These are phyloP conservation scores for Fusarium cyanostomum DNA, from an alignment of 2,329 filamentous ascomycete genomes.

Conservation along the genomic window DNA sequence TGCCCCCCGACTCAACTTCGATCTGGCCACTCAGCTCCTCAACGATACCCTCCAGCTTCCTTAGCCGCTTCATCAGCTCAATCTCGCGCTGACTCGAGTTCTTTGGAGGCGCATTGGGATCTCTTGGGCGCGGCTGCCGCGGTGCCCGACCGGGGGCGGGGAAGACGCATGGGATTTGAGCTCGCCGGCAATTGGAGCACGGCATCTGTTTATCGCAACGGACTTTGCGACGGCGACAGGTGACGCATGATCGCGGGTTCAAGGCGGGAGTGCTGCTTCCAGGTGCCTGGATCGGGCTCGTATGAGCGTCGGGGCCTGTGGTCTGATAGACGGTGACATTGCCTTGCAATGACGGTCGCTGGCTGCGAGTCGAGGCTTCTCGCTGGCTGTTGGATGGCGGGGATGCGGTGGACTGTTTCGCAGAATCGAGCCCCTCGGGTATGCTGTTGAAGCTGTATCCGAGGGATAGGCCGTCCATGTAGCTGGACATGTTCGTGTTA, in stretches of 20 bases:
- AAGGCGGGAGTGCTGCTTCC: slow-evolving; percentile 49
- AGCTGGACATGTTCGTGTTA: slow-evolving; percentile 36
- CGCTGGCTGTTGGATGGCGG: slow-evolving; percentile 39
- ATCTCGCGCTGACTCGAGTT: slow-evolving; percentile 69
- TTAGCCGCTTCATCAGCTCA: slow-evolving; percentile 76
- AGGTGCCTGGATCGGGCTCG: slow-evolving; percentile 48
- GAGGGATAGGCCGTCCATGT: slow-evolving; percentile 36
- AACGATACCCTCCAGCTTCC: slow-evolving; percentile 80
- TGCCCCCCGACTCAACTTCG: slow-evolving; percentile 58
- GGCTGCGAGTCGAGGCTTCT: slow-evolving; percentile 27
- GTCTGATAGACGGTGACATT: slow-evolving; percentile 53
- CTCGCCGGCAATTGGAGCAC: slow-evolving; percentile 78
- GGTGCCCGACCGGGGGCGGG: slow-evolving; percentile 78
- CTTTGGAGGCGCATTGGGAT: slow-evolving; percentile 69
- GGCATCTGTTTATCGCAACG: slow-evolving; percentile 82
- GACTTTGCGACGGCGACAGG: slow-evolving; percentile 69
- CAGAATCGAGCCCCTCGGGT: slow-evolving; percentile 32
- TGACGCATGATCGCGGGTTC: slow-evolving; percentile 61
- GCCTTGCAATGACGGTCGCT: slow-evolving; percentile 38
- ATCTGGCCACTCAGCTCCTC: slow-evolving; percentile 73
- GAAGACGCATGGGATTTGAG: slow-evolving; percentile 76
- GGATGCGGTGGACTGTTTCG: slow-evolving; percentile 34
- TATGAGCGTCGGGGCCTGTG: slow-evolving; percentile 52
- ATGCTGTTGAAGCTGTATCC: slow-evolving; percentile 41
- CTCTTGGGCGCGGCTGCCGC: slow-evolving; percentile 70